These are phyloP conservation scores for Mortierella antarctica DNA, from an alignment of 192 early-diverging fungal genomes.

Conservation along the genomic window DNA sequence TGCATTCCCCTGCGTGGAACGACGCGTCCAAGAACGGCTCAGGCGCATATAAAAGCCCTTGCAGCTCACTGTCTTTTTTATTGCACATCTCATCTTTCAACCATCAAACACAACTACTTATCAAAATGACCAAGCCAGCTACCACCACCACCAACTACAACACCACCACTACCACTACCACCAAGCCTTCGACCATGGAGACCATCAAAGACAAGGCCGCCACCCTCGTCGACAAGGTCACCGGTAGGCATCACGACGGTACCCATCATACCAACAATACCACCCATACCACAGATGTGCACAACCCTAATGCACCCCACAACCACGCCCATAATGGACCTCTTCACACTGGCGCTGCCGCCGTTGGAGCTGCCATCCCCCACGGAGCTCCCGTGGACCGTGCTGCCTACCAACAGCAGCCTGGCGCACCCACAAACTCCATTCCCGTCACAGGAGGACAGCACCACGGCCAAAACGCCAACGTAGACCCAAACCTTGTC, in stretches of 20 bases:
- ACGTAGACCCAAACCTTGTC: background rate
- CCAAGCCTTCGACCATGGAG: constrained; percentile 35
- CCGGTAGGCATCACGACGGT: constrained; percentile 14
- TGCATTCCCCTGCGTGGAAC: background rate
- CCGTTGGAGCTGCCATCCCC: constrained; percentile 13
- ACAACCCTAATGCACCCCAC: constrained; percentile 5
- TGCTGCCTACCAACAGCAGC: constrained; percentile 21
- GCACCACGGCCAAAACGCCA: background rate
- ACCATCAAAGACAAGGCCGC: constrained; percentile 33
- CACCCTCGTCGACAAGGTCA: constrained; percentile 27
- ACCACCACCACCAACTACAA: constrained; percentile 6
- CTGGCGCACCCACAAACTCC: background rate
- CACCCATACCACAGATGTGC: background rate
- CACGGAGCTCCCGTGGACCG: constrained; percentile 11
- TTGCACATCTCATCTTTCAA: no score
- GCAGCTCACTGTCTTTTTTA: no score
- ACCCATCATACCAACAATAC: background rate
- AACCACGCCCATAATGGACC: background rate
- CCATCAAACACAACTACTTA: background rate
- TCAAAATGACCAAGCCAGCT: constrained; percentile 20
- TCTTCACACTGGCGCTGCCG: constrained; percentile 30
- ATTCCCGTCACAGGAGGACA: background rate
- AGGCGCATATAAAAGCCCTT: no score
- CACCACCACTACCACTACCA: constrained; percentile 3
- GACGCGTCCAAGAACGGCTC: background rate